These are phyloP conservation scores for Trichoderma arundinaceum DNA, from an alignment of 2,329 filamentous ascomycete genomes.

Conservation along the genomic window DNA sequence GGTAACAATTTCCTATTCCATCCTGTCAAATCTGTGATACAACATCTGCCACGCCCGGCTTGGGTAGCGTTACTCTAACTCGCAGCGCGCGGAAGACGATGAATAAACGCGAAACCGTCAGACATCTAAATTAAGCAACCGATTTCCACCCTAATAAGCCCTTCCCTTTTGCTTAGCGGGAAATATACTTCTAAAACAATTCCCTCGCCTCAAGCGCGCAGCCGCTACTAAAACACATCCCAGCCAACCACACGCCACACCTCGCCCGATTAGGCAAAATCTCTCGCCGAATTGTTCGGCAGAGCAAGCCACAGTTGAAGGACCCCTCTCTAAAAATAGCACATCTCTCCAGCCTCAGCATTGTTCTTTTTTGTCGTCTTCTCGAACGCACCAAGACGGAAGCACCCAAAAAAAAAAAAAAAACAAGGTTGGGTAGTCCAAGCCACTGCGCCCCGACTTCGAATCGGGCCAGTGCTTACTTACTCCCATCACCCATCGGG, in stretches of 20 bases:
- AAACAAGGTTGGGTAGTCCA: conserved; percentile 1
- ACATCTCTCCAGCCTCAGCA: not conserved
- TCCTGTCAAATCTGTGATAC: not conserved
- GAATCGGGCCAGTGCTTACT: not conserved
- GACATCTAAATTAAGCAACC: conserved; percentile 25
- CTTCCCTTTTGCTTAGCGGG: conserved; percentile 5
- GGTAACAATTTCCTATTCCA: not conserved
- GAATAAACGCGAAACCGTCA: conserved; percentile 13
- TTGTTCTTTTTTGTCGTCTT: not conserved
- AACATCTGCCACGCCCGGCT: not conserved
- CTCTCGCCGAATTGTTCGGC: conserved; percentile 6
- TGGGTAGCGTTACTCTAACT: not conserved
- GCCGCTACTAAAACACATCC: conserved; percentile 11
- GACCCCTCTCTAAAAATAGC: conserved; percentile 22
- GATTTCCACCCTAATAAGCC: not conserved
- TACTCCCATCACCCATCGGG: not conserved
- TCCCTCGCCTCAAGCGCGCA: conserved; percentile 19
- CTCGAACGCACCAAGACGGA: not conserved
- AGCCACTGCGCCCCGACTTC: not conserved
- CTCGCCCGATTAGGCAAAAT: conserved; percentile 23
- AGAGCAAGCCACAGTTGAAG: conserved; percentile 2
- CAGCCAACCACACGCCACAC: conserved; percentile 26
- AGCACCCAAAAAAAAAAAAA: not conserved
- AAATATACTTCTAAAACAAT: not conserved
- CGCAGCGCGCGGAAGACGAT: not conserved